Conservation (phyloP, 257 asterid species). For the Ocimum tenuiflorum region DNA sequence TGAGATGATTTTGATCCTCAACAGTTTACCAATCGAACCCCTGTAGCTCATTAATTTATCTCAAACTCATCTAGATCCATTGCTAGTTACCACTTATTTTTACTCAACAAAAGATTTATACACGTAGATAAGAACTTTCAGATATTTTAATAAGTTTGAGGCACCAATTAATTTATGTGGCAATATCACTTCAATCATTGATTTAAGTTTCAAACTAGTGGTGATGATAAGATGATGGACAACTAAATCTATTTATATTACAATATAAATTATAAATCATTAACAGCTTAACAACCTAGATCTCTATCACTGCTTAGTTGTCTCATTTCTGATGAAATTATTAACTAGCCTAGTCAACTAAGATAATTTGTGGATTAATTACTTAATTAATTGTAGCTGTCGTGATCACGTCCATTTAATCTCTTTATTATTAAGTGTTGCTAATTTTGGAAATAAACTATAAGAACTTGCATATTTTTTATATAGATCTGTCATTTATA, state of each 20-base stretch:
- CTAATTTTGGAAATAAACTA: too few species aligned
- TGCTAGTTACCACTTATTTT: too few species aligned
- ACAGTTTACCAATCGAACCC: too few species aligned
- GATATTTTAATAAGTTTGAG: too few species aligned
- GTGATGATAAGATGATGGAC: neutral
- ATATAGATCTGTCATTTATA: too few species aligned
- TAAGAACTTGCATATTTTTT: too few species aligned
- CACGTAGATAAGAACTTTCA: too few species aligned
- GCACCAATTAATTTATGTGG: too few species aligned
- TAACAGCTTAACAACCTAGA: slow-evolving; percentile 9
- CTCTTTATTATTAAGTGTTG: neutral
- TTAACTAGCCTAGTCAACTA: slow-evolving; percentile 16
- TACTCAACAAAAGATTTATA: too few species aligned
- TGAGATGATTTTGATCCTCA: too few species aligned
- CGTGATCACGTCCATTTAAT: neutral
- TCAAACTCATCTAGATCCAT: too few species aligned
- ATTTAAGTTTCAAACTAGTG: neutral
- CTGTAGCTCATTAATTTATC: too few species aligned
- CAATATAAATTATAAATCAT: neutral
- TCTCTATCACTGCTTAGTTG: slow-evolving; percentile 8
- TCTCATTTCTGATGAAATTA: neutral
- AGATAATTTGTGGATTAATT: neutral
- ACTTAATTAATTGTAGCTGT: neutral
- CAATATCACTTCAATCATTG: neutral
- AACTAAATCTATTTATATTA: neutral